Evolutionary conservation across 768 basidiomycete species (phyloP), one percentile per base, ranked within the genome.

Genomic region (Cystobasidium tubakii): DNA sequence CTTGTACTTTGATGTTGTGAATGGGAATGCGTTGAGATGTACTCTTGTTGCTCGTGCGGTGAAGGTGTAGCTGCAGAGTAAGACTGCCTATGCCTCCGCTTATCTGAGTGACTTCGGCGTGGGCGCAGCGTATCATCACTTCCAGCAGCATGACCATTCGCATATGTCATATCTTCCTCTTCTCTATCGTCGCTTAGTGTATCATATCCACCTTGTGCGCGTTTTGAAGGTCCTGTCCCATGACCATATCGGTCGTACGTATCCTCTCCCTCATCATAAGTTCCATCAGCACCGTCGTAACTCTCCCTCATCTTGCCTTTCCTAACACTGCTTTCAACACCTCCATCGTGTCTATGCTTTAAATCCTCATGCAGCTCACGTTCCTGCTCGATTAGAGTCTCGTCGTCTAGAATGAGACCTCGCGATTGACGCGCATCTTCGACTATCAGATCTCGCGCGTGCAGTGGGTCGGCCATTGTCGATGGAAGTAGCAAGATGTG

Each of bases 381-480:
- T 36, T 55, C 69, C 55, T 71, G 50, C 34, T 57, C 29, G 25
- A 60, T 29, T 60, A 60, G 33, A 60, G 57, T 25, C 13, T 60
- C 57, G 6, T 60, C 33, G 57, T 60, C 57, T 19, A 60, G 57
- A 15, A 60, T 60, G 46, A 69, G n/a, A 17, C 66, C 66, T 17
- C 66, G 66, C 17, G 42, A 46, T 25, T 69, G 46, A 17, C 36
- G 66, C 9, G 66, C 39, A 53, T 69, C 66, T 36, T 69, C 66
- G 25, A 69, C 13, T 23, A 69, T 50, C 12, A 69, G 66, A 42
- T 46, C 66, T 34, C 50, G 42, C 44, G 66, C 66, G 23, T 46
- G 50, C 25, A 69, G 25, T 29, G 66, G 42, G 31, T 69, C 66
- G 27, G 66, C 66, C 66, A 69, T 34, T 66, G 62, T 63, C 9